Evolutionary conservation across 1,284 basidiomycete genomes (phyloP).

Genomic region (Leccinum subrobustum): DNA sequence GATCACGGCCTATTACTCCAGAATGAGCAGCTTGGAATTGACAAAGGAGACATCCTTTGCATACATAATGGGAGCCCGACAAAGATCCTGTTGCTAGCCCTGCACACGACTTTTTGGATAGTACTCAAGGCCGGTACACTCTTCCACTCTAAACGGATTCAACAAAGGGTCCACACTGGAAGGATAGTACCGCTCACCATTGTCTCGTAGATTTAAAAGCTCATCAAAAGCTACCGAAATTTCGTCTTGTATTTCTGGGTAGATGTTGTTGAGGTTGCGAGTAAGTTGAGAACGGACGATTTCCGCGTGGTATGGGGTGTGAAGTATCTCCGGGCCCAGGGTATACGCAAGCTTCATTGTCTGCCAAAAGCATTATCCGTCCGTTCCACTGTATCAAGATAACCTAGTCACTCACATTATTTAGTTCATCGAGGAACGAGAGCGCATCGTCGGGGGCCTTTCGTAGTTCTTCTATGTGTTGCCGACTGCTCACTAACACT

Average conservation of each 20-base stretch:
- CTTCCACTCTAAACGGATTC: constrained; percentile 28
- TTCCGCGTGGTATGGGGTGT: constrained; percentile 30
- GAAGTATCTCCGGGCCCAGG: constrained; percentile 25
- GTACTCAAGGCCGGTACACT: constrained; percentile 15
- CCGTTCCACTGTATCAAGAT: background rate
- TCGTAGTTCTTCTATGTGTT: constrained; percentile 41
- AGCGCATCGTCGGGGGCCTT: constrained; percentile 40
- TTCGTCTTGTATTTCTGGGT: constrained; percentile 34
- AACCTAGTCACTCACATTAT: constrained; percentile 30
- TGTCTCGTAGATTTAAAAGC: constrained; percentile 10
- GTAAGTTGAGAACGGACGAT: constrained; percentile 30
- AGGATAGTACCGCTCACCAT: constrained; percentile 13
- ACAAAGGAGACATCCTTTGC: background rate
- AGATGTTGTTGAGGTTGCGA: constrained; percentile 28
- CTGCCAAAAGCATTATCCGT: constrained; percentile 6
- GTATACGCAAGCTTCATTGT: constrained; percentile 26
- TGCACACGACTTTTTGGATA: constrained; percentile 29
- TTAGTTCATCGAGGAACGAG: constrained; percentile 34
- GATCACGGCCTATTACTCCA: constrained; percentile 36
- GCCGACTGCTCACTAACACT: constrained; percentile 36
- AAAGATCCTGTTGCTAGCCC: constrained; percentile 37
- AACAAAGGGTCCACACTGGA: background rate
- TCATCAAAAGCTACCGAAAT: constrained; percentile 31
- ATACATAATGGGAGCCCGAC: constrained; percentile 40
- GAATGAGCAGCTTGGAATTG: background rate